Conservation (phyloP, 306 rosid species). For the Sindora glabra region DNA sequence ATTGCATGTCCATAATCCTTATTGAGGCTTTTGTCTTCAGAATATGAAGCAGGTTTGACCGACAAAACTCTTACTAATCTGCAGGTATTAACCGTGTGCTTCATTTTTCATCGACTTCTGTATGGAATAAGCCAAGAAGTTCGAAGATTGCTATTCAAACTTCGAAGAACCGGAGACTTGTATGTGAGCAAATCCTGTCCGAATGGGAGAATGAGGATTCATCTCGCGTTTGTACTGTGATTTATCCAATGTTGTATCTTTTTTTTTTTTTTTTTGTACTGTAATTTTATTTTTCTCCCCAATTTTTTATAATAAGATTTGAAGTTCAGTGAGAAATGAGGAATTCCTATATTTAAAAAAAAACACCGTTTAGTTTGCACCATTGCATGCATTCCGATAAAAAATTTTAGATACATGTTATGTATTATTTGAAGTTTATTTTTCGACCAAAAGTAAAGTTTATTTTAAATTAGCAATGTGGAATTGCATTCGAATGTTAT, state of each 20-base stretch:
- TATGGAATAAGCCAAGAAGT: background rate
- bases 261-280: background rate
- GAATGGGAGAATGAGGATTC: conserved; percentile 14
- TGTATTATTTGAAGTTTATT: no score
- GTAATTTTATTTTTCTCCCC: no score
- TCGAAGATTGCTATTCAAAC: background rate
- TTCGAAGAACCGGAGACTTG: background rate
- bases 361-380: no score
- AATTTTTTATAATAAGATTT: no score
- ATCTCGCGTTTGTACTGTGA: background rate
- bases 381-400: no score
- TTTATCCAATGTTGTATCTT: conserved; percentile 19
- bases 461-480: no score
- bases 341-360: no score
- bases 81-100: conserved; percentile 6
- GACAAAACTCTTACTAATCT: conserved; percentile 9
- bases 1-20: conserved; percentile 29
- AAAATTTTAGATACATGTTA: no score
- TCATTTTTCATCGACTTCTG: conserved; percentile 3
- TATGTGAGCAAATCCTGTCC: conserved; percentile 15
- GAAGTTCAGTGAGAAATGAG: no score
- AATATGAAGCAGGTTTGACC: conserved; percentile 12
- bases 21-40: conserved; percentile 14
- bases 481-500: no score
- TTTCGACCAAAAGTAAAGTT: no score